A percentile compares a stretch with the other conserved stretches of the same genome.
phyloP scores from a whole-genome alignment of 2,329 filamentous ascomycete species.

The Aspergillus pseudonomiae region DNA sequence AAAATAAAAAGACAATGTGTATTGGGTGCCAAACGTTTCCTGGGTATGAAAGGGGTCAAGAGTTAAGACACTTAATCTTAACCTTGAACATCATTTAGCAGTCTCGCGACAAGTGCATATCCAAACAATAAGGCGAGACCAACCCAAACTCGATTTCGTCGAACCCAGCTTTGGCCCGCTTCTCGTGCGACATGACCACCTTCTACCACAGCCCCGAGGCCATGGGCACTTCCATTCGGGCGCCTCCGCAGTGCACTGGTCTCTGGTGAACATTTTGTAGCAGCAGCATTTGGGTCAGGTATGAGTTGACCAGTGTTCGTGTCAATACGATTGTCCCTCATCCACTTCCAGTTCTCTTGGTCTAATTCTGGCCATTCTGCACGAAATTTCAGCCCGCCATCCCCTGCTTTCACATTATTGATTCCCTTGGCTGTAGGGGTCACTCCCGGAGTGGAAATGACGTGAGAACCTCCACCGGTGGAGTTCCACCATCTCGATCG shows the following conservation, averaged over 20 bases:
- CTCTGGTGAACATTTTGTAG: conserved; percentile 61
- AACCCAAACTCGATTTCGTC: conserved; percentile 76
- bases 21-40: not conserved
- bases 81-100: conserved; percentile 61
- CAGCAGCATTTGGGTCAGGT: conserved; percentile 53
- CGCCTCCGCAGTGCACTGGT: conserved; percentile 67
- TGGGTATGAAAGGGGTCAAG: no score
- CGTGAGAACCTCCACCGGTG: conserved; percentile 79
- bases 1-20: not conserved
- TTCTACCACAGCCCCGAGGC: conserved; percentile 70
- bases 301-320: conserved; percentile 69
- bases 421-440: conserved; percentile 69
- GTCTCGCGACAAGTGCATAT: conserved; percentile 79
- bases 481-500: conserved; percentile 95
- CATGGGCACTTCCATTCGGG: conserved; percentile 58
- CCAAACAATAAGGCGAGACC: conserved; percentile 71
- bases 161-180: conserved; percentile 79
- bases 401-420: conserved; percentile 79
- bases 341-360: conserved; percentile 88
- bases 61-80: conserved; percentile 20
- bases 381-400: conserved; percentile 88
- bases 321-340: conserved; percentile 81
- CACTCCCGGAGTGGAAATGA: conserved; percentile 50
- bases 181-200: conserved; percentile 74
- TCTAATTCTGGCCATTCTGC: conserved; percentile 89